phyloP scores from a whole-genome alignment of 495 filamentous ascomycete species.

The Penicillium daleae region DNA sequence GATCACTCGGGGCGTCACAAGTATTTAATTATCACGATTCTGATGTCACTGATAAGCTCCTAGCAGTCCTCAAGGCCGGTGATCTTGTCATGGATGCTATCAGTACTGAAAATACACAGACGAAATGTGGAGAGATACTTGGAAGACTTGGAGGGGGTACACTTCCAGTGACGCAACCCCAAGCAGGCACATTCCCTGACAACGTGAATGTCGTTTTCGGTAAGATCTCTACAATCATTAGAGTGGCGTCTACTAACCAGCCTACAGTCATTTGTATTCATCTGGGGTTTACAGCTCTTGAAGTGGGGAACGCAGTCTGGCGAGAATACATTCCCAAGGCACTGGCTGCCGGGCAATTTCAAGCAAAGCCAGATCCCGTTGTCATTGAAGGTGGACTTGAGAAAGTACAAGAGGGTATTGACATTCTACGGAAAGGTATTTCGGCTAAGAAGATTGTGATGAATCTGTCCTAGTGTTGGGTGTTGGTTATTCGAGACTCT shows the following conservation, averaged over 20 bases:
- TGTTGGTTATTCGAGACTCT: too few species aligned
- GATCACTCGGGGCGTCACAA: slow-evolving; percentile 38
- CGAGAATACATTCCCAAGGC: slow-evolving; percentile 37
- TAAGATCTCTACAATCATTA: slow-evolving; percentile 1
- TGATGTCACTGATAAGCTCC: slow-evolving; percentile 26
- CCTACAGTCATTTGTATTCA: slow-evolving; percentile 13
- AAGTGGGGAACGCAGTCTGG: slow-evolving; percentile 33
- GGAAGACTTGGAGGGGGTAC: slow-evolving; percentile 38
- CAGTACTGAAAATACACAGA: slow-evolving; percentile 15
- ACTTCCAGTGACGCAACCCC: slow-evolving; percentile 22
- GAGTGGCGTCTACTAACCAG: not conserved
- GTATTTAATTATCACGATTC: slow-evolving; percentile 42
- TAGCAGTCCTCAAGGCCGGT: slow-evolving; percentile 21
- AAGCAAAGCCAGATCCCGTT: slow-evolving; percentile 36
- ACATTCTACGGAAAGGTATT: slow-evolving; percentile 41
- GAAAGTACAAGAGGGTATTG: slow-evolving; percentile 44
- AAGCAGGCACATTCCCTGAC: slow-evolving; percentile 9
- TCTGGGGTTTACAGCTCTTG: slow-evolving; percentile 3
- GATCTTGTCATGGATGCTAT: slow-evolving; percentile 33
- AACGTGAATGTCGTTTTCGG: slow-evolving; percentile 17
- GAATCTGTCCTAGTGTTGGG: not conserved
- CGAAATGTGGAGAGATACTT: slow-evolving; percentile 33
- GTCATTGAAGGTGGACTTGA: slow-evolving; percentile 48
- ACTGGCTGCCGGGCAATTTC: slow-evolving; percentile 32
- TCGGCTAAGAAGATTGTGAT: slow-evolving; percentile 37